Percentiles rank a stretch among this genome's conserved stretches.
Evolutionary conservation across 495 filamentous ascomycete species (phyloP).

Genomic region (Penicillium pancosmium): DNA sequence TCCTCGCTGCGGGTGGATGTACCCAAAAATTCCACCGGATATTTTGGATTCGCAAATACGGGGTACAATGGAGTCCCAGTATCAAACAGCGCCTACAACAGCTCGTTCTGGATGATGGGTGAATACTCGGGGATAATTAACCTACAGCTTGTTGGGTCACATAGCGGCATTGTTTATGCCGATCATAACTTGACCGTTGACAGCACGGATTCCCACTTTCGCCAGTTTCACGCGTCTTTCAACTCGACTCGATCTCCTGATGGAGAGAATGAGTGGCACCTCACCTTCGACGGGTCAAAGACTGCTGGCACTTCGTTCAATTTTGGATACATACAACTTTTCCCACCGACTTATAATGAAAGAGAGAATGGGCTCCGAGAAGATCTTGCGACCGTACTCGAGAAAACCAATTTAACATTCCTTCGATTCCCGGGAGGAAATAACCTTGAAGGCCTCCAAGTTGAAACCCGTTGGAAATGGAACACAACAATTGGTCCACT

Average conservation of each 20-base stretch:
- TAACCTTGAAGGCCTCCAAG: conserved; percentile 50
- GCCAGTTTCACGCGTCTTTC: conserved; percentile 36
- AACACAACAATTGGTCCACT: conserved; percentile 67
- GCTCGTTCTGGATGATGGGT: conserved; percentile 60
- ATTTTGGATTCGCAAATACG: conserved; percentile 59
- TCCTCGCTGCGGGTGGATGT: conserved; percentile 61
- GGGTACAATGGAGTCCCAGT: conserved; percentile 67
- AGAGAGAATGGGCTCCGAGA: conserved; percentile 63
- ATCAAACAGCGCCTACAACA: conserved; percentile 45
- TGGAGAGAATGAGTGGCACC: conserved; percentile 66
- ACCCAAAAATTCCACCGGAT: conserved; percentile 31
- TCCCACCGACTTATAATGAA: conserved; percentile 60
- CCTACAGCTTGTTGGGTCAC: conserved; percentile 36
- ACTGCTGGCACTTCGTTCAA: conserved; percentile 52
- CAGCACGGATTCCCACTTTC: conserved; percentile 32
- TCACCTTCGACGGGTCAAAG: conserved; percentile 58
- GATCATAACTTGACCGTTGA: conserved; percentile 38
- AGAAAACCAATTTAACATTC: conserved; percentile 56
- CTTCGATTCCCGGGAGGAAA: conserved; percentile 70
- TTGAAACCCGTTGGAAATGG: conserved; percentile 64
- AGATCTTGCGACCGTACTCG: conserved; percentile 60
- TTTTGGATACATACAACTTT: conserved; percentile 67
- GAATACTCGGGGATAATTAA: conserved; percentile 33
- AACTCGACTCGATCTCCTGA: conserved; percentile 52
- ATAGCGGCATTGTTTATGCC: conserved; percentile 38